Conservation (phyloP, 1,284 basidiomycete genomes). For the Ceratobasidium theobromae region DNA sequence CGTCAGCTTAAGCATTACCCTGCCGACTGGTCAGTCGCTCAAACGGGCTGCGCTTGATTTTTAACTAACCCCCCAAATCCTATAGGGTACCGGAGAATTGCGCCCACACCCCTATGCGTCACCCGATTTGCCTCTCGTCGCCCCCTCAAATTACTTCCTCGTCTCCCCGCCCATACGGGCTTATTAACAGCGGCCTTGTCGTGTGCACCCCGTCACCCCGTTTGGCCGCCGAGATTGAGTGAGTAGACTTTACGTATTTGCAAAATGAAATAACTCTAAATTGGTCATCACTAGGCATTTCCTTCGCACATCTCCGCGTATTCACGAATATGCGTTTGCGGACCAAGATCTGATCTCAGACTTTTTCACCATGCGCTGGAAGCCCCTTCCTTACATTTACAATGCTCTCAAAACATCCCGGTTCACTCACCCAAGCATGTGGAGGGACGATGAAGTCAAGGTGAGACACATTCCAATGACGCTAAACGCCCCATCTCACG, state of each 20-base stretch:
- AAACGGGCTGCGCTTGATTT: neutral
- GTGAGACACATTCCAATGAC: neutral
- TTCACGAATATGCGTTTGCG: constrained; percentile 77
- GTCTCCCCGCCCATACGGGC: constrained; percentile 70
- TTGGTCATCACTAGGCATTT: constrained; percentile 50
- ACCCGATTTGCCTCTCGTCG: constrained; percentile 52
- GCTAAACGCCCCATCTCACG: neutral
- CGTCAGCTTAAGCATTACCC: constrained; percentile 83
- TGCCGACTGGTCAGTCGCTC: constrained; percentile 70
- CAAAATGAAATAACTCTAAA: neutral
- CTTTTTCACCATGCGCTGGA: constrained; percentile 75
- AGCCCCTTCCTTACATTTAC: constrained; percentile 76
- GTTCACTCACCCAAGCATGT: constrained; percentile 65
- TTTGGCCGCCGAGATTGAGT: constrained; percentile 52
- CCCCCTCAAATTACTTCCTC: constrained; percentile 52
- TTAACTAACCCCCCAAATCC: constrained; percentile 2
- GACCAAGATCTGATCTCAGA: constrained; percentile 91
- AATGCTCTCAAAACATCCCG: constrained; percentile 84
- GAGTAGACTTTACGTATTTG: constrained; percentile 2
- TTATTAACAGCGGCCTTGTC: constrained; percentile 88
- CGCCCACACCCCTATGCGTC: constrained; percentile 66
- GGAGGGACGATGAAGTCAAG: constrained; percentile 72
- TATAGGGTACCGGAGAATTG: constrained; percentile 87
- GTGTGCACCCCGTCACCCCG: constrained; percentile 67
- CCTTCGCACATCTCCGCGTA: constrained; percentile 67